Conservation (phyloP, 371 early-diverging fungal species). For the Mortierella sp. region DNA sequence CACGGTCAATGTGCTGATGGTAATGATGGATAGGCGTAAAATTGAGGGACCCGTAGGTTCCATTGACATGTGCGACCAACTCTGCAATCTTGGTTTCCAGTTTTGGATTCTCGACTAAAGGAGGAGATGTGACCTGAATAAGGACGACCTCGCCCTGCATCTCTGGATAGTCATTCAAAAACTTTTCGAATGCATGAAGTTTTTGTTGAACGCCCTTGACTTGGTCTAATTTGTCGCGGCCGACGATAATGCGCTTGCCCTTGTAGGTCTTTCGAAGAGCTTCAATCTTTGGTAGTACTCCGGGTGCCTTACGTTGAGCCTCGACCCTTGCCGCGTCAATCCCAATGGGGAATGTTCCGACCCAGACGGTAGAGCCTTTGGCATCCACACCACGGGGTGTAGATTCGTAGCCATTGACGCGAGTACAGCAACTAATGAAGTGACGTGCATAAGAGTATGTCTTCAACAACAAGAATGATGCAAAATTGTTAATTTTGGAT, state of each 20-base stretch:
- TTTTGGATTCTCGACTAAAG: conserved; percentile 65
- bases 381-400: conserved; percentile 85
- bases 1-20: conserved; percentile 93
- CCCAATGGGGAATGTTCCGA: conserved; percentile 97
- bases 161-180: conserved; percentile 90
- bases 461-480: conserved; percentile 37
- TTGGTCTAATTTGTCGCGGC: conserved; percentile 98
- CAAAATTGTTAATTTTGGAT: no score
- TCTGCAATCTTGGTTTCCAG: conserved; percentile 90
- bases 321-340: conserved; percentile 83
- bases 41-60: conserved; percentile 94
- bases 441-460: conserved; percentile 97
- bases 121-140: conserved; percentile 82
- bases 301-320: conserved; percentile 56
- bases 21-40: conserved; percentile 95
- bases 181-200: conserved; percentile 94
- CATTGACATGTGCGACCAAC: conserved; percentile 93
- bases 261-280: conserved; percentile 87
- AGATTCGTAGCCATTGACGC: conserved; percentile 89
- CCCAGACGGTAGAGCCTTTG: conserved; percentile 78
- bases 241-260: conserved; percentile 95
- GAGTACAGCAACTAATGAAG: conserved; percentile 93
- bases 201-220: conserved; percentile 99
- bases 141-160: conserved; percentile 92
- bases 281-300: conserved; percentile 78